A percentile compares a stretch with the other conserved stretches of the same genome.
Conservation (phyloP, 208 protist species). For the Acanthamoeba culbertsoni region DNA sequence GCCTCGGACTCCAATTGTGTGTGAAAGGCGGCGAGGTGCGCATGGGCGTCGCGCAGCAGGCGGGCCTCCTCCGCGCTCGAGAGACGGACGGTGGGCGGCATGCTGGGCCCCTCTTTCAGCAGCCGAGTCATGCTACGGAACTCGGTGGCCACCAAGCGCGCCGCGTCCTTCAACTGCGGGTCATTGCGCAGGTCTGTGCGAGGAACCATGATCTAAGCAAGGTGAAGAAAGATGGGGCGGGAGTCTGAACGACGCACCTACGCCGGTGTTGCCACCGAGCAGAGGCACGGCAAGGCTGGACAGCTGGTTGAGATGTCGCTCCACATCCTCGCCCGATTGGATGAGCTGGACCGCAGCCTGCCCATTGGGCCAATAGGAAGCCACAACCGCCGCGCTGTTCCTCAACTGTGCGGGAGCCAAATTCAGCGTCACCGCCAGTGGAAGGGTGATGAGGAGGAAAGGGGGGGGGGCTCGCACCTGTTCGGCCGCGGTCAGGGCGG, state of each 20-base stretch:
- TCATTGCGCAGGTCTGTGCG: background rate
- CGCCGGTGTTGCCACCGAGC: background rate
- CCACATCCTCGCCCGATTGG: background rate
- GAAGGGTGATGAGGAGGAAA: background rate
- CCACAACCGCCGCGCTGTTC: background rate
- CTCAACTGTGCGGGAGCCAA: background rate
- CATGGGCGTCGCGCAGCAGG: background rate
- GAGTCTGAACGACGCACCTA: background rate
- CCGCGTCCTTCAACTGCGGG: background rate
- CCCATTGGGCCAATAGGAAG: background rate
- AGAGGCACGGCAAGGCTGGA: background rate
- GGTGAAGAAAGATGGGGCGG: background rate
- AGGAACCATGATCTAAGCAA: background rate
- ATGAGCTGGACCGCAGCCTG: background rate
- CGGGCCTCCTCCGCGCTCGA: background rate
- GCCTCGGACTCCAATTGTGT: background rate
- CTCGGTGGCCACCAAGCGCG: background rate
- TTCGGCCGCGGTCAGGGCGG: background rate
- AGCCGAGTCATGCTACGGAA: background rate
- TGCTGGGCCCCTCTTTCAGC: background rate
- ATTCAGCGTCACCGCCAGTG: too few species aligned
- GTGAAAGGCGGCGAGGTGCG: background rate
- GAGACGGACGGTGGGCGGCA: background rate
- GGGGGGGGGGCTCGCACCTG: background rate
- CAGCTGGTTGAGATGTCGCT: background rate